Evolutionary conservation across 2,329 filamentous ascomycete genomes (phyloP), one percentile per base, ranked within the genome.

Genomic region (Fusarium sp.): DNA sequence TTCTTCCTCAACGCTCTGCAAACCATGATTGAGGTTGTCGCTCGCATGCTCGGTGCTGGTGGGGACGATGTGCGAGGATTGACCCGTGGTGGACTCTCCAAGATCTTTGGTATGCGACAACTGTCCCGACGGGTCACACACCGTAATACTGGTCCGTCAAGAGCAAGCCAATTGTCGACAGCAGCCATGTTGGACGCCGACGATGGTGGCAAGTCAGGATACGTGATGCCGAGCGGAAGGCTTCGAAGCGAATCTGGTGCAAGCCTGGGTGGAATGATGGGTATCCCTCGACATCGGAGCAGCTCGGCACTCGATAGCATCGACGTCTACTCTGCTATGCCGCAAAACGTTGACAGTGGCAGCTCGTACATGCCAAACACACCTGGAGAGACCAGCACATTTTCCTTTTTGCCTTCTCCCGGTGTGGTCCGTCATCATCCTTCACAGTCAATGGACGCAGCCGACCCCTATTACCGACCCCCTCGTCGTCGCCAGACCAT

Each of bases 1-100:
- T 99, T 98, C 84, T 94, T 98, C 81, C 86, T 99, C 62, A 98
- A 98, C 80, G 93, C 96, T 2, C 81, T 98, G 8, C 95, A 98
- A 80, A 98, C 96, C 0, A 88, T 98, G 46, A 89, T 98, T 44
- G 96, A 99, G 82, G 94, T 99, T 10, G 86, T 92, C 58, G 95
- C 95, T 29, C 90, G 96, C 62, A 86, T 96, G 78, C 89, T 93
- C 29, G 96, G 96, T 40, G 95, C 93, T 35, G 96, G 95, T 57
- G 92, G 92, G 24, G 93, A 96, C 75, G 90, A 92, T 74, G 86
- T 88, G 42, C 88, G 87, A 60, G 92, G 92, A 42, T 90, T 93
- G 72, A 90, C 91, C 59, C 87, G 94, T 80, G 96, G 96, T 78
- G 96, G 95, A 10, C 87, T 99, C 62, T 92, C 92, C 75, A 98